Evolutionary conservation across 306 rosid genomes (phyloP).

Genomic region (Abrus pulchellus): DNA sequence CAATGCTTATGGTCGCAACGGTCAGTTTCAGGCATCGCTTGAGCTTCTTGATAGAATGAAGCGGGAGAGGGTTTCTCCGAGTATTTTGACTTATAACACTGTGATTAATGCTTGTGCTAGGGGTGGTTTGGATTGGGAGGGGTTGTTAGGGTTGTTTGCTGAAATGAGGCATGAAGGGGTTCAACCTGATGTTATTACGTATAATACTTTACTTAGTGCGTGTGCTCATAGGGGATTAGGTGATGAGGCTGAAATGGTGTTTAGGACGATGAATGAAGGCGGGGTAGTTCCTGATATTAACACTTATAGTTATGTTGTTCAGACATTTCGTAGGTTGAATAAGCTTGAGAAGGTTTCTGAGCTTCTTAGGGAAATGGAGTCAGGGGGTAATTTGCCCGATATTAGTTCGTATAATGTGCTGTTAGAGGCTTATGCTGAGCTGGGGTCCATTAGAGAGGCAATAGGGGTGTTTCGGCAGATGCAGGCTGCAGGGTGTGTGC

Average conservation of each 20-base stretch:
- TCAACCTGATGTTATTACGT: conserved; percentile 85
- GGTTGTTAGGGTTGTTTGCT: conserved; percentile 88
- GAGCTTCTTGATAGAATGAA: conserved; percentile 80
- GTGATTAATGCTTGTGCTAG: conserved; percentile 95
- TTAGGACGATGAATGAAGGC: conserved; percentile 94
- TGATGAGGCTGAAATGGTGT: conserved; percentile 94
- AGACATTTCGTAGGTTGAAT: conserved; percentile 79
- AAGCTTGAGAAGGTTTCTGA: conserved; percentile 79
- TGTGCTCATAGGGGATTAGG: conserved; percentile 85
- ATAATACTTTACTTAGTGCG: conserved; percentile 91
- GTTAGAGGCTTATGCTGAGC: conserved; percentile 74
- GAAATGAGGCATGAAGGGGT: conserved; percentile 99
- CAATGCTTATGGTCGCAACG: conserved; percentile 95
- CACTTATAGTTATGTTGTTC: conserved; percentile 80
- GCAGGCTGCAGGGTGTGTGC: conserved; percentile 90
- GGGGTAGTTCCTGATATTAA: conserved; percentile 87
- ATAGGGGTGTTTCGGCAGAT: conserved; percentile 90
- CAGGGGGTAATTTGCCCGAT: conserved; percentile 88
- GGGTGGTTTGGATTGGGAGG: conserved; percentile 97
- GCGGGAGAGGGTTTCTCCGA: conserved; percentile 80
- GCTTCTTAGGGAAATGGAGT: conserved; percentile 90
- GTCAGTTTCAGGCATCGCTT: conserved; percentile 74
- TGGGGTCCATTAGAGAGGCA: conserved; percentile 80
- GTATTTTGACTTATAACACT: conserved; percentile 83
- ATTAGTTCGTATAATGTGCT: conserved; percentile 87